These are phyloP conservation scores for Pichia sp. DNA, from an alignment of 1,139 yeast genomes.

Conservation along the genomic window DNA sequence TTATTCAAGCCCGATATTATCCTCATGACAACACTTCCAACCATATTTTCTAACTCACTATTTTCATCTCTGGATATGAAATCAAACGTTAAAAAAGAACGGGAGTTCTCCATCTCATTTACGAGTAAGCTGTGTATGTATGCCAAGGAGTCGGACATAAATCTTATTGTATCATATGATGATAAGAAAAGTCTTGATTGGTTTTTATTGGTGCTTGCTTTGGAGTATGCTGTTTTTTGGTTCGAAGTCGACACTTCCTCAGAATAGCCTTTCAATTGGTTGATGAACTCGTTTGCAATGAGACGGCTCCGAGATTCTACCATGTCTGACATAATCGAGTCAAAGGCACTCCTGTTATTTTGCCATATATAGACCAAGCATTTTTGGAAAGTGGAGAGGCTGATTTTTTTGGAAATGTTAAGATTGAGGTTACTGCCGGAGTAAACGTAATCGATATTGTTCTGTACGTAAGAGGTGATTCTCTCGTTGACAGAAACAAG, in stretches of 20 bases:
- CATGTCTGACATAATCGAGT: conserved; percentile 51
- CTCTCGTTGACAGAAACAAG: conserved; percentile 51
- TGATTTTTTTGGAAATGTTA: conserved; percentile 7
- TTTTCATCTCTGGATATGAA: conserved; percentile 18
- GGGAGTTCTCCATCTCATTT: conserved; percentile 76
- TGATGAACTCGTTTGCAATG: conserved; percentile 54
- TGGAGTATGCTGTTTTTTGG: background rate
- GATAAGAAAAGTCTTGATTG: conserved; percentile 42
- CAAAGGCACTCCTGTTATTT: conserved; percentile 37
- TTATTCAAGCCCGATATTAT: conserved; percentile 47
- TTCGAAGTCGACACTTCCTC: conserved; percentile 21
- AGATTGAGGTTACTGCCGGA: conserved; percentile 18
- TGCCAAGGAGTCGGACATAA: conserved; percentile 84
- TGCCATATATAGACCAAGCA: conserved; percentile 29
- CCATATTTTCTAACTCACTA: conserved; percentile 32
- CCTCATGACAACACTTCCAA: conserved; percentile 39
- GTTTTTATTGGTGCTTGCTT: background rate
- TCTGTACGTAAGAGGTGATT: conserved; percentile 37
- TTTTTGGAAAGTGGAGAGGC: conserved; percentile 25
- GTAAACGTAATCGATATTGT: conserved; percentile 27
- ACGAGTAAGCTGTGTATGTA: conserved; percentile 86
- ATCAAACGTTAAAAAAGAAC: conserved; percentile 45
- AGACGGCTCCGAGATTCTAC: conserved; percentile 55
- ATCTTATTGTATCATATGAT: conserved; percentile 78
- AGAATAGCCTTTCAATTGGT: conserved; percentile 43